Evolutionary conservation across 768 basidiomycete species (phyloP).

Genomic region (Solioccasus polychromus): DNA sequence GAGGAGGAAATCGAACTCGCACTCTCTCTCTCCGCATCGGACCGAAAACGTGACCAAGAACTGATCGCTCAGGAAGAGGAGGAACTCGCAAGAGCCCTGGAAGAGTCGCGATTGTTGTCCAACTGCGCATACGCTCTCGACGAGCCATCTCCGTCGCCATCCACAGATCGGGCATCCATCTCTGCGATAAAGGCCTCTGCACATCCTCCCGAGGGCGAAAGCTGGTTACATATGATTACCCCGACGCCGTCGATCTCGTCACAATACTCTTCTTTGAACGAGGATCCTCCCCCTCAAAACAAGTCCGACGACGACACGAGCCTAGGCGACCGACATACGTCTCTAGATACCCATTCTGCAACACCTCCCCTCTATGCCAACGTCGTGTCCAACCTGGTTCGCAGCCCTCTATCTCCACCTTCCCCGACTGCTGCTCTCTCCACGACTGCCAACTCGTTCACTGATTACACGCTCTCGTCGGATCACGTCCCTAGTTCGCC

Average conservation of each 20-base stretch:
- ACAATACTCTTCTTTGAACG: constrained; percentile 6
- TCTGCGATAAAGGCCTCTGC: constrained; percentile 13
- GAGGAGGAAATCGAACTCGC: constrained; percentile 48
- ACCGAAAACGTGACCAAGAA: constrained; percentile 27
- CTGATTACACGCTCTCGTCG: constrained; percentile 11
- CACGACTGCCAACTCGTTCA: constrained; percentile 5
- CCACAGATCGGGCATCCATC: constrained; percentile 15
- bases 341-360: constrained; percentile 9
- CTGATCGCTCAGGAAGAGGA: constrained; percentile 51
- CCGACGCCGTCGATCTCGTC: constrained; percentile 25
- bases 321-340: constrained; percentile 6
- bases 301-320: constrained; percentile 4
- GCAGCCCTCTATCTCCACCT: constrained; percentile 7
- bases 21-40: constrained; percentile 43
- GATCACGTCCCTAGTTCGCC: constrained; percentile 14
- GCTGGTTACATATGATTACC: constrained; percentile 31
- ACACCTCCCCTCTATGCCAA: constrained; percentile 26
- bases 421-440: constrained; percentile 13
- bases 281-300: constrained; percentile 27
- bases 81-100: constrained; percentile 61
- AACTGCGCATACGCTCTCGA: constrained; percentile 9
- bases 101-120: constrained; percentile 43
- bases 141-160: constrained; percentile 2
- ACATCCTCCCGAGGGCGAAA: constrained; percentile 26
- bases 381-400: constrained; percentile 20